phyloP scores from a whole-genome alignment of 768 basidiomycete species.

The Termitomyces sp. region DNA sequence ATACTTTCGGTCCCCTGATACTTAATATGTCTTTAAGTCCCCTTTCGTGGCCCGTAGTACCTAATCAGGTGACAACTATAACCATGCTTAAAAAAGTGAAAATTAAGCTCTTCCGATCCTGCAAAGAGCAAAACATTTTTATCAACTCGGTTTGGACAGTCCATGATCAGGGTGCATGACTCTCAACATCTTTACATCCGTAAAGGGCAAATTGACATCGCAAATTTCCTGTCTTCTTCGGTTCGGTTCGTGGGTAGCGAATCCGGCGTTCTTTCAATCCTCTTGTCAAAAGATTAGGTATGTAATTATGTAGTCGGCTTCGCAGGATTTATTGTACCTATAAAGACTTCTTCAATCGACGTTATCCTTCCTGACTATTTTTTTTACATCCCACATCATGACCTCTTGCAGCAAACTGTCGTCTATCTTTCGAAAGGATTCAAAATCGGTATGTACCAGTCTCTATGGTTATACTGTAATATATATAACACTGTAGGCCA shows the following conservation, averaged over 20 bases:
- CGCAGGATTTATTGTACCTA: not conserved
- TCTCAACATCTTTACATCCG: not conserved
- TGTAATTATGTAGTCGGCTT: not conserved
- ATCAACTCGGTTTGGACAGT: not conserved
- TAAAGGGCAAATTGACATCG: not conserved
- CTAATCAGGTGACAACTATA: not conserved
- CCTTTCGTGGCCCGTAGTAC: not conserved
- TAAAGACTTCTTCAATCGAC: not conserved
- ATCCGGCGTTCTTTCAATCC: not conserved
- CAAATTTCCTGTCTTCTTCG: slow-evolving; percentile 2
- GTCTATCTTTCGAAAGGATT: slow-evolving; percentile 16
- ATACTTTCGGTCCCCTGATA: not conserved
- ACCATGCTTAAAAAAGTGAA: not conserved
- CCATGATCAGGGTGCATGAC: not conserved
- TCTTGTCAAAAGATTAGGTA: not conserved
- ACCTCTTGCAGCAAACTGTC: slow-evolving; percentile 15
- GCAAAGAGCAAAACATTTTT: not conserved
- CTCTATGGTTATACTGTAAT: not conserved
- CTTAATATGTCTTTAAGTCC: not conserved
- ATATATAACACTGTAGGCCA: slow-evolving; percentile 4
- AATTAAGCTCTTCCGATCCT: not conserved
- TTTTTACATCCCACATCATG: slow-evolving; percentile 6
- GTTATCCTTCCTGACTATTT: not conserved
- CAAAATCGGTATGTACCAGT: slow-evolving; percentile 1
- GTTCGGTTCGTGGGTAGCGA: slow-evolving; percentile 1